Evolutionary conservation across 1,284 basidiomycete species (phyloP).

Genomic region (Microbotryum scabiosae): DNA sequence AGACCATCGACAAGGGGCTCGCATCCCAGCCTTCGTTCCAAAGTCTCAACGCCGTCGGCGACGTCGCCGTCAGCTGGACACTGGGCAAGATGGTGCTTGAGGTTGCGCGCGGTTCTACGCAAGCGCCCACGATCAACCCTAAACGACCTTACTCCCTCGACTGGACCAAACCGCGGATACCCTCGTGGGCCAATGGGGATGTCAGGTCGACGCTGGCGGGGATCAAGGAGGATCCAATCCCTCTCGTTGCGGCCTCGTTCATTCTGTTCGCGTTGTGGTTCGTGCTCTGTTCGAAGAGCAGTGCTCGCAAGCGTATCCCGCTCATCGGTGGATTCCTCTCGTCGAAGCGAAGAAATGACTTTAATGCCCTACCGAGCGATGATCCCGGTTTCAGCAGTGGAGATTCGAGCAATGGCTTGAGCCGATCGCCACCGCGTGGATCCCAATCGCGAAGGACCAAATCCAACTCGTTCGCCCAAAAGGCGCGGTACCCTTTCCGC

Average conservation of each 20-base stretch:
- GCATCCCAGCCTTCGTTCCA: conserved; percentile 61
- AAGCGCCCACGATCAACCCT: conserved; percentile 7
- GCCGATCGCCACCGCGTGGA: background rate
- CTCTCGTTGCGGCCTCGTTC: conserved; percentile 6
- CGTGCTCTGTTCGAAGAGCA: no score
- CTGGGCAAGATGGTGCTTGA: conserved; percentile 97
- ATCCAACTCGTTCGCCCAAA: background rate
- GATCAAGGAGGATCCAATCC: conserved; percentile 13
- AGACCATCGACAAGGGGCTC: conserved; percentile 72
- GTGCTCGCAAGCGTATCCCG: no score
- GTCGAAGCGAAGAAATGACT: no score
- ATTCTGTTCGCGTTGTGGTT: no score
- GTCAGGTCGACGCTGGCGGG: conserved; percentile 14
- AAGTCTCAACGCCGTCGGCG: conserved; percentile 80
- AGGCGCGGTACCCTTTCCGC: conserved; percentile 6
- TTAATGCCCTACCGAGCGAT: no score
- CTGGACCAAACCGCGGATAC: conserved; percentile 22
- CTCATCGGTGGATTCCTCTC: no score
- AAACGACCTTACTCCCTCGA: conserved; percentile 1
- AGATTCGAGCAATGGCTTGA: background rate
- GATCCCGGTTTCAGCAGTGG: background rate
- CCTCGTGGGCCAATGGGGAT: conserved; percentile 12
- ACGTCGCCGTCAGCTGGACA: conserved; percentile 94
- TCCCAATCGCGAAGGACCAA: background rate
- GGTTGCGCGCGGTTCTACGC: conserved; percentile 44